These are phyloP conservation scores for Apocynum venetum DNA, from an alignment of 257 asterid species.

Conservation along the genomic window DNA sequence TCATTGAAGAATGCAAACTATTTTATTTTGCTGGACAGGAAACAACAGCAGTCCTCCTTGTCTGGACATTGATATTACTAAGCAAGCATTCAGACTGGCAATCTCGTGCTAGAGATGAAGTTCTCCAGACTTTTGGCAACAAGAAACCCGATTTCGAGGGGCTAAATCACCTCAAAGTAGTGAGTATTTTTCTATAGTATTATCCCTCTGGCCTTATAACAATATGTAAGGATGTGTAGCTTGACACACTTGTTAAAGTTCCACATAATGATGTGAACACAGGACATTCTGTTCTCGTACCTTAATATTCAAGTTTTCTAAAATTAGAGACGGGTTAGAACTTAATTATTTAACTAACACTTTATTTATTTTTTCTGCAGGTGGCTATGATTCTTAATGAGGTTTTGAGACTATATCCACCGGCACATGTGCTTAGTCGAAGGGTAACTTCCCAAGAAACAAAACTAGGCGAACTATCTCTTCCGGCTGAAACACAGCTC, in stretches of 20 bases:
- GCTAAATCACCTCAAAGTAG: constrained; percentile 28
- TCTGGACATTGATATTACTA: constrained; percentile 24
- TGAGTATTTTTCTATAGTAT: constrained; percentile 2
- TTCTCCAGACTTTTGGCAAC: constrained; percentile 14
- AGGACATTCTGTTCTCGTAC: too few species aligned
- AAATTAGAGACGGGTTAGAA: too few species aligned
- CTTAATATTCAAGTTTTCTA: too few species aligned
- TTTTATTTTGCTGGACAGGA: constrained; percentile 36
- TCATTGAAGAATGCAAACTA: constrained; percentile 28
- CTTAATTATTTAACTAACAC: too few species aligned
- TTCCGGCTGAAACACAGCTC: not conserved
- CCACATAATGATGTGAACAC: too few species aligned
- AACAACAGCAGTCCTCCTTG: constrained; percentile 19
- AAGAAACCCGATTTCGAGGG: constrained; percentile 13
- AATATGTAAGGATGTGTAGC: too few species aligned
- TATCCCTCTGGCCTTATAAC: too few species aligned
- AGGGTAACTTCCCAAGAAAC: constrained; percentile 1
- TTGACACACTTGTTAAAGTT: too few species aligned
- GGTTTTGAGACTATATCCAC: constrained; percentile 24
- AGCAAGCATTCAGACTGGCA: constrained; percentile 24
- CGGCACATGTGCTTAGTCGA: not conserved
- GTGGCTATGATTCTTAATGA: constrained; percentile 23
- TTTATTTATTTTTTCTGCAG: not conserved
- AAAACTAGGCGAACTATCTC: not conserved
- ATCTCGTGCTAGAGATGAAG: constrained; percentile 25